These are phyloP conservation scores for Bipolaris victoriae DNA, from an alignment of 2,329 filamentous ascomycete genomes.

Conservation along the genomic window DNA sequence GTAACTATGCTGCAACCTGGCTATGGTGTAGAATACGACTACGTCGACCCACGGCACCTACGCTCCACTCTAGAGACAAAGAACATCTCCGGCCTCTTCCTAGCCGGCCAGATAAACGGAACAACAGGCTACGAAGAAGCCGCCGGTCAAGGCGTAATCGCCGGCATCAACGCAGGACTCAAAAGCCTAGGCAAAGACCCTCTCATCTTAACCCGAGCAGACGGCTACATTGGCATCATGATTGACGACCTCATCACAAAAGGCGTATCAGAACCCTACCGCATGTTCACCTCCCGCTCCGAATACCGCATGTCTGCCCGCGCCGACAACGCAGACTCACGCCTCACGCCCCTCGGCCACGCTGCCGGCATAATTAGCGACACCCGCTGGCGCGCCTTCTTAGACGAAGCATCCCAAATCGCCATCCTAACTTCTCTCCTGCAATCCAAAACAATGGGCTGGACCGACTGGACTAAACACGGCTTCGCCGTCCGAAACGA, in stretches of 20 bases:
- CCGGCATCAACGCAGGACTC: slow-evolving; percentile 93
- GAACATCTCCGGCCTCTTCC: slow-evolving; percentile 82
- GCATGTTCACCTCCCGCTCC: slow-evolving; percentile 96
- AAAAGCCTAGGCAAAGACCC: slow-evolving; percentile 69
- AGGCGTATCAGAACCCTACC: slow-evolving; percentile 94
- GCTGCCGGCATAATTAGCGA: slow-evolving; percentile 80
- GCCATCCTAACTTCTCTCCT: slow-evolving; percentile 69
- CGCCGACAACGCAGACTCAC: slow-evolving; percentile 90
- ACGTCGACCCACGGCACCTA: slow-evolving; percentile 89
- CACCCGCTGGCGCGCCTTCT: slow-evolving; percentile 74
- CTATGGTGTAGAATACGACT: slow-evolving; percentile 98
- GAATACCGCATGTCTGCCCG: slow-evolving; percentile 94
- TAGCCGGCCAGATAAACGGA: slow-evolving; percentile 97
- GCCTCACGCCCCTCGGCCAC: slow-evolving; percentile 80
- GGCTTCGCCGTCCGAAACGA: slow-evolving; percentile 75
- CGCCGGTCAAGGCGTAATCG: slow-evolving; percentile 88
- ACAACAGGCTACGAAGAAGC: slow-evolving; percentile 99
- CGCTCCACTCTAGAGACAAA: slow-evolving; percentile 94
- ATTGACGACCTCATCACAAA: slow-evolving; percentile 97
- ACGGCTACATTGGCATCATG: slow-evolving; percentile 98
- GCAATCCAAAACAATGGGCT: slow-evolving; percentile 61
- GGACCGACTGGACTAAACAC: slow-evolving; percentile 69
- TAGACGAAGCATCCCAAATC: slow-evolving; percentile 70
- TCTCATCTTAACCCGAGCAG: slow-evolving; percentile 75
- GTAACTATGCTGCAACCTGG: slow-evolving; percentile 92